Evolutionary conservation across 2,329 filamentous ascomycete genomes (phyloP), one percentile per base, ranked within the genome.

Genomic region (Nemania bipapillata): DNA sequence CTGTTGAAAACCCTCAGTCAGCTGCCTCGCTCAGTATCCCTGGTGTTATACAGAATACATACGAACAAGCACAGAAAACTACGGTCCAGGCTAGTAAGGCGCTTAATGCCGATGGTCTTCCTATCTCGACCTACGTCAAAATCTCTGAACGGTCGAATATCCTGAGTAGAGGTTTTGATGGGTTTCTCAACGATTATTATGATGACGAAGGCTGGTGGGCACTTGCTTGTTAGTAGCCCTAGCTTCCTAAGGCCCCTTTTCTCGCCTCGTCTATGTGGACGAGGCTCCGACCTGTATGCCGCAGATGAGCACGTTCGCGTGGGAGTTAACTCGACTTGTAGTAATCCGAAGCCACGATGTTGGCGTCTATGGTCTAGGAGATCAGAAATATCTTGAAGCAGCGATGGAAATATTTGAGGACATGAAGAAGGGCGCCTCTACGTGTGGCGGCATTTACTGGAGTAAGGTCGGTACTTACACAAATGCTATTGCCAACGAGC

Each of bases 171-270:
- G 82, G 82, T 12, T 83, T 80, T 71, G 74, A 80, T 22, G 80
- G 81, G 47, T 89, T 87, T 77, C 76, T 86, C 56, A 86, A 89
- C 72, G 81, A 84, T 50, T 89, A 81, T 72, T 89, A 88, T 72
- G 87, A 90, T 73, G 87, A 90, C 74, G 86, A 88, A 76, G 84
- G 87, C 37, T 90, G 87, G 87, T 90, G 88, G 88, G 87, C 84
- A 2, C 80, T 89, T 59, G 87, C 83, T 15, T 11, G 70, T 72
- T 66, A 69, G 70, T 68, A 30, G 5, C n/a, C 28, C 8, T 55
- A 2, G 20, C 9, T 9, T 7, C 35, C 17, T 26, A 57, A 24
- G 12, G 3, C 28, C 2, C 24, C 11, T 4, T 60, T 42, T 37
- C 15, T 30, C 28, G n/a, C 49, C 37, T n/a, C 50, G 5, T 42